These are phyloP conservation scores for Saturnispora bothae DNA, from an alignment of 805 yeast species.

Conservation along the genomic window DNA sequence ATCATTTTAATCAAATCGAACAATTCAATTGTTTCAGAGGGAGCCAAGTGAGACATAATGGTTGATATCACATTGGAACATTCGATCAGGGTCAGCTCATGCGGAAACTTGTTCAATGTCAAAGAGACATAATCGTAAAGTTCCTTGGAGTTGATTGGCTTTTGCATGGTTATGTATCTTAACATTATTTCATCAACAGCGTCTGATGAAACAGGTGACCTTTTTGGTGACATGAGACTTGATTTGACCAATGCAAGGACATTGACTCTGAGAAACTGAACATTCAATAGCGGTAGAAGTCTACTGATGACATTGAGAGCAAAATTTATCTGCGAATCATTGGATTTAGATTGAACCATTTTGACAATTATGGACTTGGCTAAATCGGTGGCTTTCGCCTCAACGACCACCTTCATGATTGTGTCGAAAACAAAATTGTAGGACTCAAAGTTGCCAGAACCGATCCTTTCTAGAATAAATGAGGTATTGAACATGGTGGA, in stretches of 20 bases:
- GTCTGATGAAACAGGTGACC: constrained; percentile 34
- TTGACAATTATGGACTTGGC: constrained; percentile 23
- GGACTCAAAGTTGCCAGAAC: constrained; percentile 55
- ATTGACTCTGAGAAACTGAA: constrained; percentile 23
- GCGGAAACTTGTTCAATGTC: constrained; percentile 45
- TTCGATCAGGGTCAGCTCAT: constrained; percentile 43
- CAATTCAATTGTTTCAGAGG: neutral
- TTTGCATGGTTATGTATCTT: constrained; percentile 19
- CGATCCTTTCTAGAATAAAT: constrained; percentile 41
- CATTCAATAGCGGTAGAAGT: constrained; percentile 27
- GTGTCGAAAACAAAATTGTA: constrained; percentile 50
- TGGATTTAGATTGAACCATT: neutral
- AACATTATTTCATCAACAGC: constrained; percentile 54
- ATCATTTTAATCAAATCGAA: constrained; percentile 8
- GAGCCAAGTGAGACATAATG: neutral
- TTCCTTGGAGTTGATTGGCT: neutral
- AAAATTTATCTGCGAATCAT: constrained; percentile 25
- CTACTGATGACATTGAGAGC: constrained; percentile 39
- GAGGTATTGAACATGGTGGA: constrained; percentile 33
- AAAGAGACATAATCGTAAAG: neutral
- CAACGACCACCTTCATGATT: constrained; percentile 12
- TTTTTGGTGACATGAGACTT: constrained; percentile 15
- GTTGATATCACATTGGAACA: constrained; percentile 38
- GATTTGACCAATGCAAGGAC: constrained; percentile 20
- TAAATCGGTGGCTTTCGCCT: constrained; percentile 16